phyloP scores from a whole-genome alignment of 208 protist genomes.

The Acanthamoeba triangularis region DNA sequence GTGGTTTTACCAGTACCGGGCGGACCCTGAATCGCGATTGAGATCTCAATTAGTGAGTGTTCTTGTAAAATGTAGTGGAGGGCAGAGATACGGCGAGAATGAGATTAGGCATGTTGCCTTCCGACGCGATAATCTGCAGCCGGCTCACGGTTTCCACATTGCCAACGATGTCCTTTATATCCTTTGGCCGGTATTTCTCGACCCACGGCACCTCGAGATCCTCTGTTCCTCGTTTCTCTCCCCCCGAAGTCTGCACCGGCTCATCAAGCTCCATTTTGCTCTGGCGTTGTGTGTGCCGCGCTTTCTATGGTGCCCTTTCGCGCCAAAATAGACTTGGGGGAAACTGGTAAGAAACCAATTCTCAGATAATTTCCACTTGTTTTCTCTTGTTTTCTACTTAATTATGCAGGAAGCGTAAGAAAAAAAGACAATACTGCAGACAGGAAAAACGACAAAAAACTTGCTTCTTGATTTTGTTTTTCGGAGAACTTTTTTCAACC shows the following conservation, averaged over 20 bases:
- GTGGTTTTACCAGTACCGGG: conserved; percentile 98
- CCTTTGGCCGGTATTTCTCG: conserved; percentile 99
- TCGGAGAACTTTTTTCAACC: too few relatives aligned
- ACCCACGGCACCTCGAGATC: conserved; percentile 95
- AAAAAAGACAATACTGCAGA: too few relatives aligned
- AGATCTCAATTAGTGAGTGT: neutral
- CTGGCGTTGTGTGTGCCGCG: neutral
- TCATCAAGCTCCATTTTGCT: conserved; percentile 24
- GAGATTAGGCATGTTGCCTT: conserved; percentile 98
- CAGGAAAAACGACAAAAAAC: too few relatives aligned
- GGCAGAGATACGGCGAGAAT: conserved; percentile 93
- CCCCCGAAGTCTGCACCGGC: neutral
- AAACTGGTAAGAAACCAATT: too few relatives aligned
- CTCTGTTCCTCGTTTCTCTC: conserved; percentile 12
- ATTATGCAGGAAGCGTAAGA: too few relatives aligned
- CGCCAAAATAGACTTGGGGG: neutral
- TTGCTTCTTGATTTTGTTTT: too few relatives aligned
- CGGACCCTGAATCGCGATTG: conserved; percentile 88
- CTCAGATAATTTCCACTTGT: too few relatives aligned
- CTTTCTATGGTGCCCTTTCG: too few relatives aligned
- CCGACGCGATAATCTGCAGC: conserved; percentile 96
- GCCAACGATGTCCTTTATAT: conserved; percentile 98
- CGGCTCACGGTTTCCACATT: conserved; percentile 98
- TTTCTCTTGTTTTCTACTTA: too few relatives aligned
- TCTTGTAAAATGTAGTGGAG: neutral